Evolutionary conservation across 768 basidiomycete genomes (phyloP).

Genomic region (Hericium rajendrae): DNA sequence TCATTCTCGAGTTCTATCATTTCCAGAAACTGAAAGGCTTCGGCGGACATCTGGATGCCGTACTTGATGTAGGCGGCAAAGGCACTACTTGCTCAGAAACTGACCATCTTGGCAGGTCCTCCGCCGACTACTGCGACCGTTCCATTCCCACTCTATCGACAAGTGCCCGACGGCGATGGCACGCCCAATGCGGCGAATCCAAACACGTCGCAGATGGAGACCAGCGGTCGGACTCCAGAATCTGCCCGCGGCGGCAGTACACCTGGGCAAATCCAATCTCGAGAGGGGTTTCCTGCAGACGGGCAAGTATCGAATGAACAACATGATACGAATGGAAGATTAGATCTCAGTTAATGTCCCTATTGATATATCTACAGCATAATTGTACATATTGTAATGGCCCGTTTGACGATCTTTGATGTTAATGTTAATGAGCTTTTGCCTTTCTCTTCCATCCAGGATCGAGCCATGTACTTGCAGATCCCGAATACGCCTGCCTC

Average conservation of each 20-base stretch:
- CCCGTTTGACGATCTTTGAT: no score
- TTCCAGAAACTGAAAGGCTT: slow-evolving; percentile 1
- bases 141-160: slow-evolving; percentile 9
- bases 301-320: background rate
- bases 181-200: background rate
- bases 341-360: no score
- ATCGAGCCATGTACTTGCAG: background rate
- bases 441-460: background rate
- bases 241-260: background rate
- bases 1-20: slow-evolving; percentile 14
- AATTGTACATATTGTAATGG: no score
- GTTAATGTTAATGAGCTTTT: no score
- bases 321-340: background rate
- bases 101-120: slow-evolving; percentile 7
- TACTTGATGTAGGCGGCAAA: no score
- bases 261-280: background rate
- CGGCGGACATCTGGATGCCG: no score
- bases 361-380: no score
- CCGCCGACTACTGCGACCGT: slow-evolving; percentile 9
- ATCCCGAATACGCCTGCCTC: background rate
- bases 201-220: background rate
- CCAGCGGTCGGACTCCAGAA: background rate
- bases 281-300: background rate
- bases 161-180: background rate
- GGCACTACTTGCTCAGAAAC: background rate